Evolutionary conservation across 1,284 basidiomycete genomes (phyloP).

Genomic region (Veloboletus limbatus): DNA sequence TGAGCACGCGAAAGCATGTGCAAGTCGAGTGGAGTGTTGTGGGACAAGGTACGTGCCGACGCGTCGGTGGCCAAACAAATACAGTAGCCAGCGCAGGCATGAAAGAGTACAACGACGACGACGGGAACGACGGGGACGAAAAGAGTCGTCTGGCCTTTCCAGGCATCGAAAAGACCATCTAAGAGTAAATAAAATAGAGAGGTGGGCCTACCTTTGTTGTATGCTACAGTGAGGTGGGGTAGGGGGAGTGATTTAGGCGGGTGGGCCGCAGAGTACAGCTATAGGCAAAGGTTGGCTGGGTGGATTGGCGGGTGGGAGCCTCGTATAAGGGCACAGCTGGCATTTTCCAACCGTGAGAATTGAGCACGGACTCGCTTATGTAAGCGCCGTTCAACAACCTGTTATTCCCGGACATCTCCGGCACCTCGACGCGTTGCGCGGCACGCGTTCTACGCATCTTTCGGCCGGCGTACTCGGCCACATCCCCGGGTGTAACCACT

Average conservation of each 20-base stretch:
- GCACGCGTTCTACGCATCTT: neutral
- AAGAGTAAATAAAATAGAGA: conserved; percentile 22
- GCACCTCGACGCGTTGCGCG: conserved; percentile 19
- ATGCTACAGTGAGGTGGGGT: conserved; percentile 25
- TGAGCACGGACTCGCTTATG: conserved; percentile 37
- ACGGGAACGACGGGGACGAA: conserved; percentile 15
- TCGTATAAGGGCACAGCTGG: conserved; percentile 33
- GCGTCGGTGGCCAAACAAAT: conserved; percentile 36
- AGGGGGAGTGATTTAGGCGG: conserved; percentile 35
- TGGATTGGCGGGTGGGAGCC: conserved; percentile 39
- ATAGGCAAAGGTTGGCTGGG: conserved; percentile 39
- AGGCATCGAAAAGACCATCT: conserved; percentile 27
- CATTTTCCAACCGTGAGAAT: conserved; percentile 36
- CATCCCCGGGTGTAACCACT: conserved; percentile 15
- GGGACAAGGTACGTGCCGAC: conserved; percentile 33
- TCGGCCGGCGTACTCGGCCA: conserved; percentile 27
- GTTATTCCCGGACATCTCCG: conserved; percentile 25
- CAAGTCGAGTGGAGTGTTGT: conserved; percentile 26
- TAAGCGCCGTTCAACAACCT: conserved; percentile 36
- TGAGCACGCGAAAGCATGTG: conserved; percentile 24
- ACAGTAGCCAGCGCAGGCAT: conserved; percentile 17
- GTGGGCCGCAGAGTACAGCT: conserved; percentile 36
- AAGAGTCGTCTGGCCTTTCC: conserved; percentile 12
- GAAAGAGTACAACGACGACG: conserved; percentile 13
- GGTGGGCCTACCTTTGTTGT: conserved; percentile 30